Evolutionary conservation across 2,329 filamentous ascomycete genomes (phyloP), one percentile per base, ranked within the genome.

Genomic region (Pestalotiopsis sp.): DNA sequence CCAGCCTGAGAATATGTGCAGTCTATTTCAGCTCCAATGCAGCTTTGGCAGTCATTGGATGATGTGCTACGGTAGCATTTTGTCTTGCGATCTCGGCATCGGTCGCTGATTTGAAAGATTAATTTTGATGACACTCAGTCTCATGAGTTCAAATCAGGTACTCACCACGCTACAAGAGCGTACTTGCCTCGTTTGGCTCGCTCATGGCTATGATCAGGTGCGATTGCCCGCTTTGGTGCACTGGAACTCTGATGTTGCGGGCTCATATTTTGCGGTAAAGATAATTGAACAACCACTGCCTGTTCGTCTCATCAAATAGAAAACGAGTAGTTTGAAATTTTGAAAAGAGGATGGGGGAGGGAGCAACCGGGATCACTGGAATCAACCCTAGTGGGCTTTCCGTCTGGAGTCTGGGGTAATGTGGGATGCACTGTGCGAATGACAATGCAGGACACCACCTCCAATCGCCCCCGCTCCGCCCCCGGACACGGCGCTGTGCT

Each of bases 151-250:
- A 39, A 61, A 14, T 31, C 6, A 3, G 23, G 31, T 17, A 20
- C 59, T 61, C 17, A 61, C 59, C 59, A 61, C 6, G 59, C 59
- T 36, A 61, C 31, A 4, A 61, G 31, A 5, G 59, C 31, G 20
- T 61, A 61, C n/a, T 61, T 61, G 27, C 59, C 59, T n/a, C 59
- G 27, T 20, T 61, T 61, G 31, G 13, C 31, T 27, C 59, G 59
- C 31, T 27, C 25, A 36, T 61, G 59, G 6, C 7, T 36, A 36
- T 38, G 31, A n/a, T 61, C 59, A 11, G 27, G 25, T 13, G 31
- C 31, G 38, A 36, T 36, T 23, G 12, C 25, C 9, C 31, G 25
- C 59, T 61, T 61, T 14, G 59, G n/a, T 36, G 56, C 56, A n/a
- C 17, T 20, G 6, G 56, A 13, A 20, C 25, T 31, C n/a, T 27